Conservation (phyloP, 306 rosid genomes). For the Vigna reflexopilosa region DNA sequence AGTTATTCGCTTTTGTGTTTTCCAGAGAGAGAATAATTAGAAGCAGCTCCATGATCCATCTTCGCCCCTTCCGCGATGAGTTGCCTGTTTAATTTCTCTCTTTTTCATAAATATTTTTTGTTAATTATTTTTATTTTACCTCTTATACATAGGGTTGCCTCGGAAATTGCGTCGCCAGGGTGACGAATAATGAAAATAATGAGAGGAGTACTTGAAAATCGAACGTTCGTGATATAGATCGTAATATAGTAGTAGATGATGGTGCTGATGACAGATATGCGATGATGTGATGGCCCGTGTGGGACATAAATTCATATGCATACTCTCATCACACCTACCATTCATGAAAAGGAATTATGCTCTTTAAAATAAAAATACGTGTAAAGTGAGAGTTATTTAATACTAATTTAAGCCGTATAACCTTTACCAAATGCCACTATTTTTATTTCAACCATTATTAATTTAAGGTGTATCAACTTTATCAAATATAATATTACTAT, state of each 20-base stretch:
- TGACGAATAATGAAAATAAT: background rate
- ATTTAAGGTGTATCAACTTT: too few species aligned
- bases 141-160: background rate
- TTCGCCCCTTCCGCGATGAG: constrained; percentile 50
- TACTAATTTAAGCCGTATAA: too few species aligned
- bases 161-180: constrained; percentile 36
- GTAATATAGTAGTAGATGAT: background rate
- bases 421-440: too few species aligned
- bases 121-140: background rate
- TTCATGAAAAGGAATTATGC: background rate
- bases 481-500: too few species aligned
- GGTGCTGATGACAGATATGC: constrained; percentile 11
- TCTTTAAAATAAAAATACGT: background rate
- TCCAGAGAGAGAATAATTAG: constrained; percentile 39
- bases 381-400: background rate
- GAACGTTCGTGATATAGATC: background rate
- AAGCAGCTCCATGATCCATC: constrained; percentile 61
- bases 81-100: constrained; percentile 1
- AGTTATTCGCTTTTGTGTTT: constrained; percentile 44
- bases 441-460: too few species aligned
- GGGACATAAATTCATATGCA: background rate
- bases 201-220: background rate
- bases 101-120: background rate
- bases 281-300: constrained; percentile 20
- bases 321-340: background rate